These are phyloP conservation scores for Tritrichomonas foetus DNA, from an alignment of 208 protist genomes.

Conservation along the genomic window DNA sequence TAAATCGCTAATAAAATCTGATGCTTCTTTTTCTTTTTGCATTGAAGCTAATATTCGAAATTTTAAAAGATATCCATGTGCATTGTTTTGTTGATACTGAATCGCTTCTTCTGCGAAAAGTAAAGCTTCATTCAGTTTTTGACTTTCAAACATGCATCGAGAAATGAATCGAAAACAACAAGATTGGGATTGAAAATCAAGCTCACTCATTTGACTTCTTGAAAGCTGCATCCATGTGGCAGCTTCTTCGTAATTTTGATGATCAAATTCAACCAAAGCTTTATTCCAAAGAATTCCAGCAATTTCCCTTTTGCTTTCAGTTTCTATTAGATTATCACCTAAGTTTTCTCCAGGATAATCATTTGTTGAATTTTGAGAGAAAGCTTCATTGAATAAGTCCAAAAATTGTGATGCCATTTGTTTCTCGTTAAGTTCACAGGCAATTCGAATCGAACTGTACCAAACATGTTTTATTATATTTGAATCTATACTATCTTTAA, in stretches of 20 bases:
- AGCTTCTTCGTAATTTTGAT: neutral
- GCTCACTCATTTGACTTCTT: neutral
- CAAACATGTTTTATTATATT: neutral
- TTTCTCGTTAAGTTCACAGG: neutral
- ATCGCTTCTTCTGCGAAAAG: neutral
- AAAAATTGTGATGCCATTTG: neutral
- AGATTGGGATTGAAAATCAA: neutral
- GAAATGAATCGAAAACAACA: neutral
- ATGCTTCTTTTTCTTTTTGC: neutral
- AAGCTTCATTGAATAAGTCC: neutral
- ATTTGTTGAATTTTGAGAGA: too few species aligned
- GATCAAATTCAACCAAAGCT: neutral
- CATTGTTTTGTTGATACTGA: neutral
- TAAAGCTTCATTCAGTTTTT: neutral
- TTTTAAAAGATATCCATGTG: neutral
- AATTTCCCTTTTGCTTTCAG: neutral
- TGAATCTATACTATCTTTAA: neutral
- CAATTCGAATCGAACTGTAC: neutral
- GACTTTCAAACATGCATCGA: neutral
- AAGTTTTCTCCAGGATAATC: too few species aligned
- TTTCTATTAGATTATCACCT: neutral
- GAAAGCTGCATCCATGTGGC: neutral
- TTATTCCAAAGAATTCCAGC: neutral
- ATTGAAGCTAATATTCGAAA: neutral
- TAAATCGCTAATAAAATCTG: neutral